Conservation (phyloP, 495 filamentous ascomycete genomes). For the Cetradonia linearis region DNA sequence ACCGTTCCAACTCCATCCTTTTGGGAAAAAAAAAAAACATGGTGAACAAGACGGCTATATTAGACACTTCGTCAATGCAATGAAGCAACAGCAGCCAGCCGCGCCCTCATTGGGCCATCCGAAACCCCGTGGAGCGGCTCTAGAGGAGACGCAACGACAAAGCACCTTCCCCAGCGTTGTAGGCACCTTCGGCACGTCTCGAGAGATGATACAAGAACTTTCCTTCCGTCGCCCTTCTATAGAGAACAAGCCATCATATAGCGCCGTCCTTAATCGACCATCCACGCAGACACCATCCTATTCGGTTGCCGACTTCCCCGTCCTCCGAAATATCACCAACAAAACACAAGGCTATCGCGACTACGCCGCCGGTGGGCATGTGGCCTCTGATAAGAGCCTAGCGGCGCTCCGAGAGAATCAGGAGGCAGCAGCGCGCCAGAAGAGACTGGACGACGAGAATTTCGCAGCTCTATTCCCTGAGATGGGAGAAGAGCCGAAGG, state of each 20-base stretch:
- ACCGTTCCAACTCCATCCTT: not conserved
- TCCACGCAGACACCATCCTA: not conserved
- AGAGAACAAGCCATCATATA: not conserved
- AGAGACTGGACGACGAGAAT: constrained; percentile 13
- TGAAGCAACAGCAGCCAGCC: not conserved
- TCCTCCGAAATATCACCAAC: not conserved
- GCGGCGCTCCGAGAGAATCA: constrained; percentile 3
- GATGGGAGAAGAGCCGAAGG: not conserved
- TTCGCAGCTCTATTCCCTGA: constrained; percentile 9
- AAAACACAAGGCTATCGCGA: constrained; percentile 14
- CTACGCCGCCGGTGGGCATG: constrained; percentile 18
- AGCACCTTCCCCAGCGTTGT: not conserved
- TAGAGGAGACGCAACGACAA: not conserved
- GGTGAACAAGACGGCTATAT: not conserved
- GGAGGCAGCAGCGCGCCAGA: not conserved
- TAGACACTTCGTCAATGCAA: not conserved
- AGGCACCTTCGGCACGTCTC: not conserved
- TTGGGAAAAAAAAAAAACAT: not conserved
- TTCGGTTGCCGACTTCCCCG: not conserved
- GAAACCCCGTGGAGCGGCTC: not conserved
- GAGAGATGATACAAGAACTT: not conserved
- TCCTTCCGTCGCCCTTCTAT: not conserved
- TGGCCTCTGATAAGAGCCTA: constrained; percentile 10
- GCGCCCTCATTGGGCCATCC: not conserved
- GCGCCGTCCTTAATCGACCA: not conserved